Conservation (phyloP, 2,329 filamentous ascomycete genomes). For the Nannizziopsis barbatae region DNA sequence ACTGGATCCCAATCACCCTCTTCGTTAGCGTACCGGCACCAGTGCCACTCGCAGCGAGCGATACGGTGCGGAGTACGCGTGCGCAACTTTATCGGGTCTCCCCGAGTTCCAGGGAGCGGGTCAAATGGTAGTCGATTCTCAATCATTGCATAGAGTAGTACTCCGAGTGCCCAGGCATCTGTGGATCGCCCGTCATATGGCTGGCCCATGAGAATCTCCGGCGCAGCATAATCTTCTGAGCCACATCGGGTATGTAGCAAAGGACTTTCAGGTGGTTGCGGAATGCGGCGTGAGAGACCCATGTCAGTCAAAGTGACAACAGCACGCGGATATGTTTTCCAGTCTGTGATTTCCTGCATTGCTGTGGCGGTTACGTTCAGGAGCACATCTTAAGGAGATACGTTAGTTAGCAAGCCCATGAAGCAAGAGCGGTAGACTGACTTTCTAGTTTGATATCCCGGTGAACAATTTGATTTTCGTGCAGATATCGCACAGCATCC, state of each 20-base stretch:
- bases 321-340: conserved; percentile 65
- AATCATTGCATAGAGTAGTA: conserved; percentile 83
- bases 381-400: conserved; percentile 59
- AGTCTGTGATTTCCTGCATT: conserved; percentile 57
- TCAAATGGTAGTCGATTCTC: conserved; percentile 93
- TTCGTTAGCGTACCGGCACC: conserved; percentile 72
- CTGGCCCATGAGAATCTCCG: conserved; percentile 90
- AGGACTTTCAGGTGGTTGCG: conserved; percentile 61
- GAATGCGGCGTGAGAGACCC: conserved; percentile 74
- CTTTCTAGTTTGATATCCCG: conserved; percentile 97
- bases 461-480: conserved; percentile 78
- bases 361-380: conserved; percentile 66
- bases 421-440: conserved; percentile 37
- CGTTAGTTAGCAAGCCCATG: conserved; percentile 17
- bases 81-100: conserved; percentile 62
- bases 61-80: conserved; percentile 88
- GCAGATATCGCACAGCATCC: conserved; percentile 73
- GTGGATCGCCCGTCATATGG: conserved; percentile 85
- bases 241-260: conserved; percentile 89
- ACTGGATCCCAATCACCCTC: conserved; percentile 75
- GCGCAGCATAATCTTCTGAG: conserved; percentile 92
- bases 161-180: conserved; percentile 91
- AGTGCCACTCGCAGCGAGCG: conserved; percentile 87
- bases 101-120: conserved; percentile 62
- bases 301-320: conserved; percentile 84